A percentile compares a stretch with the other conserved stretches of the same genome.
phyloP scores from a whole-genome alignment of 768 basidiomycete species.

The Boletus subcaerulescens region DNA sequence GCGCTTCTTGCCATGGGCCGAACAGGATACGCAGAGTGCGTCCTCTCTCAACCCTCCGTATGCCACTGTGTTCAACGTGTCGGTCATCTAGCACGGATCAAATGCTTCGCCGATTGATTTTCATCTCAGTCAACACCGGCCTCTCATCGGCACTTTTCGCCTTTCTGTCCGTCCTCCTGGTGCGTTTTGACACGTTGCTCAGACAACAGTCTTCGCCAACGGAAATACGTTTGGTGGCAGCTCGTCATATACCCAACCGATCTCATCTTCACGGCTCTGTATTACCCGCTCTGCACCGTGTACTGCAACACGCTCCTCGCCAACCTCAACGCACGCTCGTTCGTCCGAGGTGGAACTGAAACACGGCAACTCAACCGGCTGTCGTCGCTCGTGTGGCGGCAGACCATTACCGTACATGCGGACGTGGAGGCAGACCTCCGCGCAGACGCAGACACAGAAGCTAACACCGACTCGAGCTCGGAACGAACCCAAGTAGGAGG shows the following conservation, averaged over 20 bases:
- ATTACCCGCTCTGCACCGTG: slow-evolving; percentile 31
- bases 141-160: slow-evolving; percentile 23
- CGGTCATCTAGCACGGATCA: slow-evolving; percentile 20
- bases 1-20: slow-evolving; percentile 24
- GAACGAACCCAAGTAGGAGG: background rate
- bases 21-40: slow-evolving; percentile 22
- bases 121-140: slow-evolving; percentile 26
- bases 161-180: slow-evolving; percentile 19
- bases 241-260: slow-evolving; percentile 23
- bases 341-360: slow-evolving; percentile 4
- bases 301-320: slow-evolving; percentile 35
- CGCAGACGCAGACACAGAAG: background rate
- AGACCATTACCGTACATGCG: background rate
- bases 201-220: background rate
- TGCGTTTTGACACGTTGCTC: slow-evolving; percentile 7
- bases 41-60: background rate
- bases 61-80: background rate
- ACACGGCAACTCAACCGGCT: background rate
- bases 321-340: slow-evolving; percentile 30
- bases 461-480: background rate
- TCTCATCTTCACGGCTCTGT: slow-evolving; percentile 24
- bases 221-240: slow-evolving; percentile 1
- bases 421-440: background rate
- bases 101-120: slow-evolving; percentile 23
- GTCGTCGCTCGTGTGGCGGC: slow-evolving; percentile 10